Evolutionary conservation across 2,329 filamentous ascomycete genomes (phyloP), one percentile per base, ranked within the genome.

Genomic region (Xylaria sp.): DNA sequence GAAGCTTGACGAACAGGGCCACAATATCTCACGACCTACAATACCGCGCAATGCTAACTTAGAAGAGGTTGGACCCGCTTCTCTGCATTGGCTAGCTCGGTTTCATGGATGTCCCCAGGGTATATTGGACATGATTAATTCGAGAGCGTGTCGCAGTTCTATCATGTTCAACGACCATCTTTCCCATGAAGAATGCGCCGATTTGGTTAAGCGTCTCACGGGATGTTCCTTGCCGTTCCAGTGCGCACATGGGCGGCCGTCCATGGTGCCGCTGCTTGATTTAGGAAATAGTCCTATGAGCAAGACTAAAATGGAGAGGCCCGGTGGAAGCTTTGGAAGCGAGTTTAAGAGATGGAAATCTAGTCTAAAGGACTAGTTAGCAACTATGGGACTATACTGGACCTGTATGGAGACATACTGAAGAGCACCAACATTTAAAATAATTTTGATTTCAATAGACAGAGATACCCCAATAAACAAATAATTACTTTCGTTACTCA

Each of bases 151-250:
- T 65, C 80, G 89, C 48, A 90, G 88, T 34, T 89, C 91, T 2
- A 86, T 94, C 68, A 93, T 92, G 89, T 95, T 95, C 72, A 93
- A 93, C 62, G 91, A 95, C 64, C 66, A 74, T 5, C 72, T 94
- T 7, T 78, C 76, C 0, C 58, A 68, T 0, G 71, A 76, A 0
- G 79, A 91, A 59, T 93, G 90, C 62, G 61, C 72, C 8, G 66
- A 70, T 0, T 70, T 94, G 29, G 69, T 93, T 0, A 56, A 50
- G 1, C 76, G 77, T 2, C 72, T 94, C n/a, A 78, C 81, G 0
- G 66, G 64, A 0, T 92, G 88, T 61, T 78, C 77, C 0, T 90
- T 93, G 57, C 90, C 91, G 0, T 94, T 94, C 61, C 87, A 91
- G 67, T 95, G 91, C 71, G 91, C 91, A 1, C 91, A 95, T 75